Base-by-base conservation (phyloP, 2,329 filamentous ascomycete genomes). In the Aspergillus fumigatiaffinis region DNA sequence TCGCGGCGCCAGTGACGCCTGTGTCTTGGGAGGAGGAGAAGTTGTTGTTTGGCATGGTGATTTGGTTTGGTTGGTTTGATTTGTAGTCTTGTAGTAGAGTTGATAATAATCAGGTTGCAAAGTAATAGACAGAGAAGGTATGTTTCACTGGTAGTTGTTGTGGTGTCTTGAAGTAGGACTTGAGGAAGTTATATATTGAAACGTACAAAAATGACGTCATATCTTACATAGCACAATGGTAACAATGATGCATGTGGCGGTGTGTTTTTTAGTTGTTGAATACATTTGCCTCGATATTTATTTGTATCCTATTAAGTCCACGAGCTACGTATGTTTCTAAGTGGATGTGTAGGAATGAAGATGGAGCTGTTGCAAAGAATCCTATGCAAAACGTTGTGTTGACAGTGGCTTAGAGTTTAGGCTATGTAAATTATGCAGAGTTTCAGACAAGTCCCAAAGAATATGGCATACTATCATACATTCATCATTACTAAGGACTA, bases 1-100 rank as follows among this genome's bases (percentile, higher is more conserved):
- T 82, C 54, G 82, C 76, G 55, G 80, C 79, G 51, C 79, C 80
- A 0, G 80, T 80, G 52, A 78, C 75, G 60, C 80, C 80, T 48
- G 70, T 64, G 58, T 75, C 65, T 64, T 69, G 61, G 26, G 65
- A 65, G 52, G 59, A 61, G 88, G 48, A 71, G 20, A 46, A 46
- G 21, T 25, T 21, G 23, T 47, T 47, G 23, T 47, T 47, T 26
- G 21, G 44, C 44, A 47, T 46, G 42, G 3, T 44, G 41, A 12
- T 20, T 35, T 38, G 28, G 3, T 29, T 29, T 29, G 28, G n/a
- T n/a, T 29, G 20, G 42, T 23, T 23, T 14, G 12, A 5, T 17
- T 17, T 35, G 32, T 35, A 17, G 2, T 23, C 3, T 46, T 20
- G 4, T 14, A 9, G 8, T 14, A 23, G 20, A 46, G 3, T 12